phyloP scores from a whole-genome alignment of 2,329 filamentous ascomycete species.

The Parastagonospora nodorum region DNA sequence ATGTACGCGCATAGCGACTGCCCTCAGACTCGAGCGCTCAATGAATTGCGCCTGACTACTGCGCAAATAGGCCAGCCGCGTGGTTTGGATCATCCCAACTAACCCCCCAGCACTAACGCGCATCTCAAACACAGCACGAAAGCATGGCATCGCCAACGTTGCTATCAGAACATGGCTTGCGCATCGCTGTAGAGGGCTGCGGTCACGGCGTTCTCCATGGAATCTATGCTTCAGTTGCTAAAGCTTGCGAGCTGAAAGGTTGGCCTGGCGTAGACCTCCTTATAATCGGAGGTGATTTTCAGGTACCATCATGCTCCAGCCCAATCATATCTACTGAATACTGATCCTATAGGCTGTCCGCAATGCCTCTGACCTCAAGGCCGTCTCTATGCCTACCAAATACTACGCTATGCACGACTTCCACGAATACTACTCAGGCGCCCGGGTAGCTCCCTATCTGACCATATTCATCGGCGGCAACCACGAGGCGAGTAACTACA shows the following conservation, averaged over 20 bases:
- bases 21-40: neutral
- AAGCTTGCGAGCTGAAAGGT: conserved; percentile 69
- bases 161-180: conserved; percentile 51
- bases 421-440: conserved; percentile 88
- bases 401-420: conserved; percentile 91
- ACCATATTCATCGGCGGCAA: conserved; percentile 95
- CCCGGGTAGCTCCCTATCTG: conserved; percentile 77
- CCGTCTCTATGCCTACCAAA: conserved; percentile 88
- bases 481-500: conserved; percentile 88
- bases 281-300: conserved; percentile 96
- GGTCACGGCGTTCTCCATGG: conserved; percentile 90
- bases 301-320: conserved; percentile 56
- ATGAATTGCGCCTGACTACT: conserved; percentile 2
- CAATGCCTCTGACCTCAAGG: conserved; percentile 83
- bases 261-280: conserved; percentile 87
- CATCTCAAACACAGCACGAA: neutral
- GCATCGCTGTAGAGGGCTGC: conserved; percentile 86
- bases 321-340: neutral
- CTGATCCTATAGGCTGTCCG: conserved; percentile 69
- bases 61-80: neutral
- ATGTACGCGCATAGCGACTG: neutral
- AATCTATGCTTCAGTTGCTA: conserved; percentile 80
- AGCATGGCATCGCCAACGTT: conserved; percentile 35
- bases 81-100: conserved; percentile 1
- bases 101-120: conserved; percentile 1